A percentile compares a stretch with the other conserved stretches of the same genome.
Conservation (phyloP, 129 eudicot genomes). For the Lactuca sativa region DNA sequence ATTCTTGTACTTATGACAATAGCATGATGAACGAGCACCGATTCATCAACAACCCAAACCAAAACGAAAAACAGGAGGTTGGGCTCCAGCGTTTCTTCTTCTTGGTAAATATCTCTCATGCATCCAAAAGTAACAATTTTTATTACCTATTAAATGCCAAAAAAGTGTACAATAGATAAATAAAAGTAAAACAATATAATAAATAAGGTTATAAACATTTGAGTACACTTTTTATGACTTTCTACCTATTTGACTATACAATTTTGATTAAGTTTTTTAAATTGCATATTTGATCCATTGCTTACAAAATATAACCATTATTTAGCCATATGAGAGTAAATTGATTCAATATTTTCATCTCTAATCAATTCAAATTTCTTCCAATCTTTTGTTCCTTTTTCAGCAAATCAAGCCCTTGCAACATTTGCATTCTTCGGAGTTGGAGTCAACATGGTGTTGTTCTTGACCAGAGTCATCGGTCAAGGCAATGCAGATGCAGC, state of each 20-base stretch:
- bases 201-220: too few species aligned
- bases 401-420: constrained; percentile 86
- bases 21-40: constrained; percentile 22
- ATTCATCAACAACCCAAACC: constrained; percentile 18
- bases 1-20: background rate
- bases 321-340: too few species aligned
- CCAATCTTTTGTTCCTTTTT: background rate
- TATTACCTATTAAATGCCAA: too few species aligned
- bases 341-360: background rate
- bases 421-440: constrained; percentile 94
- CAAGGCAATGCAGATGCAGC: constrained; percentile 88
- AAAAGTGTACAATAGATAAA: too few species aligned
- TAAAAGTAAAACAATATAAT: too few species aligned
- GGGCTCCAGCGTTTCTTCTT: constrained; percentile 62
- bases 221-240: too few species aligned
- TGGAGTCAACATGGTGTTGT: constrained; percentile 84
- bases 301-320: too few species aligned
- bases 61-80: constrained; percentile 45
- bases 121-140: background rate
- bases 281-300: too few species aligned
- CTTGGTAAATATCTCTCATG: constrained; percentile 43
- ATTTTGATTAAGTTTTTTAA: too few species aligned
- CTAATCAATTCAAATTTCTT: background rate
- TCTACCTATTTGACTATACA: too few species aligned
- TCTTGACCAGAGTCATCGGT: constrained; percentile 78